phyloP scores from a whole-genome alignment of 345 rosid species.

The Melaleuca alternifolia region DNA sequence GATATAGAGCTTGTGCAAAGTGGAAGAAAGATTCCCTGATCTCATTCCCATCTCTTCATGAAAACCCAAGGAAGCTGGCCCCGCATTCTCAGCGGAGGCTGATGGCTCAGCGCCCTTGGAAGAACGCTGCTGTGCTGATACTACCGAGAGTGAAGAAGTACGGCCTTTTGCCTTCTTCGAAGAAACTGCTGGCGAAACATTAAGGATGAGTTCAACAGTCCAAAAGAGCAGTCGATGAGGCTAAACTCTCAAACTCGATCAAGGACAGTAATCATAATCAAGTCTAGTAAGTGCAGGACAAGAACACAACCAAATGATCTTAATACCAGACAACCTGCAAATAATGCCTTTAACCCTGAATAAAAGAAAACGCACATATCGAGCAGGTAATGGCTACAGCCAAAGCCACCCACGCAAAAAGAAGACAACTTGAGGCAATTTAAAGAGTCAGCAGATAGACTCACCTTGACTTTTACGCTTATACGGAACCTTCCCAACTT shows the following conservation, averaged over 20 bases:
- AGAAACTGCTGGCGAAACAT: background rate
- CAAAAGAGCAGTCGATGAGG: background rate
- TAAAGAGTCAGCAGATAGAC: background rate
- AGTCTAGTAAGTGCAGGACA: background rate
- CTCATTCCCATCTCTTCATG: conserved; percentile 66
- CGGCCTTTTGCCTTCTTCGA: conserved; percentile 58
- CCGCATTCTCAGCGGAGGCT: conserved; percentile 22
- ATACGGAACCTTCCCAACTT: conserved; percentile 73
- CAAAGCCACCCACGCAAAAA: background rate
- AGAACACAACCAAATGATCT: background rate
- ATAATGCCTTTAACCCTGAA: background rate
- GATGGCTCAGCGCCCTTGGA: conserved; percentile 38
- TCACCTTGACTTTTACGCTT: conserved; percentile 63
- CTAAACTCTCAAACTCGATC: background rate
- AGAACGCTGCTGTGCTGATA: conserved; percentile 45
- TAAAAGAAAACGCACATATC: background rate
- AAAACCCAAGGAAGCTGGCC: conserved; percentile 31
- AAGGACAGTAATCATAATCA: background rate
- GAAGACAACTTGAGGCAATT: background rate
- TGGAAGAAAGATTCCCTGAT: conserved; percentile 76
- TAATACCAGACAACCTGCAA: background rate
- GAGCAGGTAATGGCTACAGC: background rate
- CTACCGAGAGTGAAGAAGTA: conserved; percentile 36
- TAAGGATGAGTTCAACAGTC: background rate
- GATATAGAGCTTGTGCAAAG: conserved; percentile 67